Base-by-base conservation (phyloP, 2,329 filamentous ascomycete species). In the Fusarium sp. region DNA sequence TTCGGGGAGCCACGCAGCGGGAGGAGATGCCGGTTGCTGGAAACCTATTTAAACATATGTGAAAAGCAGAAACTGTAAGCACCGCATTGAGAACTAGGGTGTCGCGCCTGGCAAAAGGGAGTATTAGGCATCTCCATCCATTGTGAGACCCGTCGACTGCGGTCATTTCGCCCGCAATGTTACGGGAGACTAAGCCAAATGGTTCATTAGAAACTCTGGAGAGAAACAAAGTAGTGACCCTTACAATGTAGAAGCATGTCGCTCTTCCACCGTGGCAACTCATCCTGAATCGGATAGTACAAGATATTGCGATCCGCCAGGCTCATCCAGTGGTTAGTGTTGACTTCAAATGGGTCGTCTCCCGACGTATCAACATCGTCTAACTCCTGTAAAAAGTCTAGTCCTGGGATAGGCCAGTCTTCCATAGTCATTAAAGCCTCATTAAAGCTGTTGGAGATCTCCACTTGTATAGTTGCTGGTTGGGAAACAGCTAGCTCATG, bases 101-200 rank as follows among this genome's bases (percentile, higher is more conserved):
- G 23, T 73, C 61, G 2, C 54, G 40, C 15, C 59, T 60, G 5
- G 72, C 72, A 36, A 74, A 60, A 7, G 71, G 71, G 1, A 73
- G 71, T 1, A 74, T 56, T 2, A 73, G 48, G 34, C 66, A 59
- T 6, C 72, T 67, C 70, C 71, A 74, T 18, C 67, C 62, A 28
- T 74, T 74, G 47, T 73, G 63, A 13, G 39, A 31, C n/a, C 70
- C 72, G 15, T 74, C 72, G 18, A 74, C 43, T 9, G 68, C 68
- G 1, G 72, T 70, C 71, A 74, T 73, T 36, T 74, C 71, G 0
- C 47, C 51, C 3, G 72, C 68, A 18, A 74, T 74, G 18, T 68
- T 23, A 11, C 61, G 51, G 7, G 71, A 73, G 36, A 73, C 71
- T 73, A 16, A 9, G 6, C 10, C 4, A 16, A 11, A 15, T n/a